Conservation (phyloP, 164 flowering plant species). For the Taxillus chinensis region DNA sequence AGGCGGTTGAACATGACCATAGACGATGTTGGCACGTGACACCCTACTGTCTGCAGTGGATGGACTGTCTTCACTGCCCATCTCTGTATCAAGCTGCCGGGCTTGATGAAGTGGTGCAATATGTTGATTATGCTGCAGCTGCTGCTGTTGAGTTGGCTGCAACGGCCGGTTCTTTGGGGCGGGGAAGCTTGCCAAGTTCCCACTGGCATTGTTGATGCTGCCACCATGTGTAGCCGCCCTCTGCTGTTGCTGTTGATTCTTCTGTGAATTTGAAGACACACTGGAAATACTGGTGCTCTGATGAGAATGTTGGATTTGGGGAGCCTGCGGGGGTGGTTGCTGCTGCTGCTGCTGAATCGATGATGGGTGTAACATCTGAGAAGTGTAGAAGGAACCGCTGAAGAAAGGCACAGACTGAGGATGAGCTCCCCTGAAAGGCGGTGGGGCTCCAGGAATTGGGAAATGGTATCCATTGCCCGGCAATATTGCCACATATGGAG, state of each 20-base stretch:
- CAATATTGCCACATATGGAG: slow-evolving; percentile 78
- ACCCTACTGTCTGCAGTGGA: slow-evolving; percentile 61
- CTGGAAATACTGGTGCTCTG: slow-evolving; percentile 57
- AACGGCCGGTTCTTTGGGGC: slow-evolving; percentile 32
- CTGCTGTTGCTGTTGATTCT: slow-evolving; percentile 51
- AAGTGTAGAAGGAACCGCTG: slow-evolving; percentile 70
- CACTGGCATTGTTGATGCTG: slow-evolving; percentile 27
- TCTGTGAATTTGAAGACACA: slow-evolving; percentile 77
- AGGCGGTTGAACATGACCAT: slow-evolving; percentile 50
- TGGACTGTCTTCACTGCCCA: slow-evolving; percentile 60
- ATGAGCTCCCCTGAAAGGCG: slow-evolving; percentile 61
- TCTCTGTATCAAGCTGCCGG: slow-evolving; percentile 45
- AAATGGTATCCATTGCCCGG: slow-evolving; percentile 73
- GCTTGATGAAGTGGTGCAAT: slow-evolving; percentile 24
- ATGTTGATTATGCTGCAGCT: slow-evolving; percentile 27
- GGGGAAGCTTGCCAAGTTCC: slow-evolving; percentile 39
- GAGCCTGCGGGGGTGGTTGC: slow-evolving; percentile 31
- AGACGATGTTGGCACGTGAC: slow-evolving; percentile 42
- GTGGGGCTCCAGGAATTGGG: slow-evolving; percentile 70
- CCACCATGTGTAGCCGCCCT: slow-evolving; percentile 27
- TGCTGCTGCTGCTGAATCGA: slow-evolving; percentile 65
- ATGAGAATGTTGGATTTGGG: slow-evolving; percentile 40
- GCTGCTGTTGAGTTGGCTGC: slow-evolving; percentile 14
- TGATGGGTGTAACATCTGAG: slow-evolving; percentile 89
- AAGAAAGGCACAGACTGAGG: slow-evolving; percentile 67